Evolutionary conservation across 225 moss, liverwort and hornwort genomes (phyloP).

Genomic region (Asterella californica): DNA sequence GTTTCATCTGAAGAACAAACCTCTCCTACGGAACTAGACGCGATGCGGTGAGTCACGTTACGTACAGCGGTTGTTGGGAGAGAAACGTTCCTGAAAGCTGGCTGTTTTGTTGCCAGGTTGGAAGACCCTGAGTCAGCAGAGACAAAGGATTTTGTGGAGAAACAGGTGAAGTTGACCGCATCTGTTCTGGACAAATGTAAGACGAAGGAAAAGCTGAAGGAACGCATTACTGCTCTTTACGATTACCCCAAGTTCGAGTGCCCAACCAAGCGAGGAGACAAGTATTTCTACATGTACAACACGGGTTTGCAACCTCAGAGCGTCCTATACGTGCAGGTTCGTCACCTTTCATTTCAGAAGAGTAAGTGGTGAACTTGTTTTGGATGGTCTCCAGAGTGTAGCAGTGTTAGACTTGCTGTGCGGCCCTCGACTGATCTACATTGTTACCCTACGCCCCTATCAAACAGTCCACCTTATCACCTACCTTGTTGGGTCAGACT

Average conservation of each 20-base stretch:
- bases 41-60: no score
- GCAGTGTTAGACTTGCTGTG: neutral
- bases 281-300: conserved; percentile 64
- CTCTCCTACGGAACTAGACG: no score
- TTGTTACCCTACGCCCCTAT: no score
- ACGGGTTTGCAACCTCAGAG: conserved; percentile 77
- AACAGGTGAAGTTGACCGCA: conserved; percentile 51
- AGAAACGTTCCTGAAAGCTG: neutral
- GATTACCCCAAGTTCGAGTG: conserved; percentile 77
- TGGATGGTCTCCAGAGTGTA: neutral
- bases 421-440: no score
- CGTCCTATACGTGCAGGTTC: conserved; percentile 69
- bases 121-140: conserved; percentile 71
- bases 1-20: no score
- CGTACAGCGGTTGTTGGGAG: neutral
- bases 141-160: conserved; percentile 49
- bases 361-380: neutral
- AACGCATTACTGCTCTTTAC: conserved; percentile 54
- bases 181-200: conserved; percentile 49
- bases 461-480: no score
- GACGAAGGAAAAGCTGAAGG: conserved; percentile 48
- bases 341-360: neutral
- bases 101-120: conserved; percentile 43
- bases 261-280: conserved; percentile 59
- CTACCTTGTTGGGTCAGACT: no score